Evolutionary conservation across 805 yeast species (phyloP).

Genomic region (Yamadazyma laniorum): DNA sequence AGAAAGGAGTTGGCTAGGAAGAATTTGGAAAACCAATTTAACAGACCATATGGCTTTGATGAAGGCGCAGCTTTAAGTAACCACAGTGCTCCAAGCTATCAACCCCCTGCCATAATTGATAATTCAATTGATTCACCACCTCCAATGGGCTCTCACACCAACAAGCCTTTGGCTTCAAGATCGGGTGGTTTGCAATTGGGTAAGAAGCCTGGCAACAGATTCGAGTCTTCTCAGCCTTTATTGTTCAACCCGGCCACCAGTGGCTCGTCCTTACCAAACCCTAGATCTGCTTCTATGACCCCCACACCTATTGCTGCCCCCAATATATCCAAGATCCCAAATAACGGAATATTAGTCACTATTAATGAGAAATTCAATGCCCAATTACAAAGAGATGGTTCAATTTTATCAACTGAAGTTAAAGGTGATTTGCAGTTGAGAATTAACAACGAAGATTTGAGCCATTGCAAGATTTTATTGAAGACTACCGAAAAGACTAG

Average conservation of each 20-base stretch:
- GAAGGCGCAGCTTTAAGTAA: slow-evolving; percentile 13
- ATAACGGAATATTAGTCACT: slow-evolving; percentile 77
- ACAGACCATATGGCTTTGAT: slow-evolving; percentile 17
- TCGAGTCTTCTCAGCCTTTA: slow-evolving; percentile 29
- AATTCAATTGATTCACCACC: slow-evolving; percentile 12
- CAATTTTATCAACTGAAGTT: slow-evolving; percentile 63
- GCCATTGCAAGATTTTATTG: slow-evolving; percentile 64
- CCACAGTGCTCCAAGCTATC: slow-evolving; percentile 18
- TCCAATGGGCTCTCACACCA: not conserved
- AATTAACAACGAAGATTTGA: slow-evolving; percentile 70
- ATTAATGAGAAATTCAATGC: slow-evolving; percentile 78
- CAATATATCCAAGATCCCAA: slow-evolving; percentile 34
- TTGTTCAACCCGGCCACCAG: slow-evolving; percentile 17
- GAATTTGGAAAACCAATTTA: slow-evolving; percentile 49
- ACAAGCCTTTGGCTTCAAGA: slow-evolving; percentile 10
- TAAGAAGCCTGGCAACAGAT: slow-evolving; percentile 40
- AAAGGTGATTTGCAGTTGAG: slow-evolving; percentile 91
- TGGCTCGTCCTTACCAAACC: slow-evolving; percentile 25
- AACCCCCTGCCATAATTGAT: slow-evolving; percentile 16
- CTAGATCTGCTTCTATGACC: slow-evolving; percentile 13
- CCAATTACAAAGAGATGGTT: slow-evolving; percentile 81
- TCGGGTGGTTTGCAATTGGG: slow-evolving; percentile 76
- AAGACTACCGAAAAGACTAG: slow-evolving; percentile 46
- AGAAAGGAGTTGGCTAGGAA: slow-evolving; percentile 69
- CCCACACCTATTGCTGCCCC: slow-evolving; percentile 16